These are phyloP conservation scores for Jatropha curcas DNA, from an alignment of 345 rosid genomes.

Conservation along the genomic window DNA sequence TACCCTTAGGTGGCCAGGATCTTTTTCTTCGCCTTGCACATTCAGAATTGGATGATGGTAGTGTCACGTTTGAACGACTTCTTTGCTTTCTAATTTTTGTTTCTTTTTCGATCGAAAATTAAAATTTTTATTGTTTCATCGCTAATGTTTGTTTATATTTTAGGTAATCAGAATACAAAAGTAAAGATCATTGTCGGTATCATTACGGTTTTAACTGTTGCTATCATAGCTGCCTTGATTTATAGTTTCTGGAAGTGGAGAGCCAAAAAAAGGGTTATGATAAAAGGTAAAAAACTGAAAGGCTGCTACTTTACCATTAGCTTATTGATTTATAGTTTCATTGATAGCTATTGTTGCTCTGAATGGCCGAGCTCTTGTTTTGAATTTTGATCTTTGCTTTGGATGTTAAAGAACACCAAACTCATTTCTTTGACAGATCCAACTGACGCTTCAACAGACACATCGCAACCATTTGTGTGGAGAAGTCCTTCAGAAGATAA, in stretches of 20 bases:
- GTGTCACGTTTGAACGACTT: neutral
- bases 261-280: neutral
- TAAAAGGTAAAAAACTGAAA: conserved; percentile 9
- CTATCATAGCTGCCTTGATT: neutral
- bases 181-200: neutral
- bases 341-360: neutral
- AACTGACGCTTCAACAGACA: neutral
- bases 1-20: conserved; percentile 13
- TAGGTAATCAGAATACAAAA: conserved; percentile 6
- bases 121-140: neutral
- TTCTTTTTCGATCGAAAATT: neutral
- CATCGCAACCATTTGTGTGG: neutral
- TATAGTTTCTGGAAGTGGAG: neutral
- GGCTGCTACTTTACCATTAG: neutral
- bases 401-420: neutral
- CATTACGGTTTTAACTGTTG: neutral
- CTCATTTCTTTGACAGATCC: neutral
- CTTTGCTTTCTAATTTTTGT: neutral
- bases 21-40: conserved; percentile 16
- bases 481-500: neutral
- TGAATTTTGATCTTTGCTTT: neutral
- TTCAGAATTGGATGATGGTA: conserved; percentile 15
- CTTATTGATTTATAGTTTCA: too few relatives aligned
- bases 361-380: neutral
- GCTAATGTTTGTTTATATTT: neutral